These are phyloP conservation scores for Podaxis pistillaris DNA, from an alignment of 768 basidiomycete species.

Conservation along the genomic window DNA sequence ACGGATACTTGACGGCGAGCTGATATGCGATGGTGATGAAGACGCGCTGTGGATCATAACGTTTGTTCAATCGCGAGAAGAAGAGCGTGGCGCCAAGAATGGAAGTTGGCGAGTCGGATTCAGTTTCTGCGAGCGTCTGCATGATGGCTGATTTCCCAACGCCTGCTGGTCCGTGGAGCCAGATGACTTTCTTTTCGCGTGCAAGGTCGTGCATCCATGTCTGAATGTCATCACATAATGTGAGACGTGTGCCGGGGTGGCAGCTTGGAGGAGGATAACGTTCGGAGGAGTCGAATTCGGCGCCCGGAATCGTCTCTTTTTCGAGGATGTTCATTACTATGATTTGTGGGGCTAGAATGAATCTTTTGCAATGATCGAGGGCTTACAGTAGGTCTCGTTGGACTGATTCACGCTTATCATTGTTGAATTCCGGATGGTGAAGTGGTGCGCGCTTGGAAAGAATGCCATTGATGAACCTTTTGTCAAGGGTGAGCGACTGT, in stretches of 20 bases:
- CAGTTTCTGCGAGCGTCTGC: constrained; percentile 9
- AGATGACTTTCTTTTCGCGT: too few species aligned
- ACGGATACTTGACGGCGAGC: constrained; percentile 4
- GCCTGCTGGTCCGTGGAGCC: background rate
- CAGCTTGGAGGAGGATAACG: background rate
- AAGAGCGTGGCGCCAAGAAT: constrained; percentile 19
- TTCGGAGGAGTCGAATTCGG: constrained; percentile 2
- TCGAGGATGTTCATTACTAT: too few species aligned
- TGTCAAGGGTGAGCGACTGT: too few species aligned
- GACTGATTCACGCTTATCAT: too few species aligned
- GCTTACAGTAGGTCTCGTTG: too few species aligned
- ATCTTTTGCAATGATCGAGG: too few species aligned
- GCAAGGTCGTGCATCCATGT: background rate
- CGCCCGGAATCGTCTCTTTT: background rate
- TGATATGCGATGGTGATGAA: constrained; percentile 24
- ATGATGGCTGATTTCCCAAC: constrained; percentile 11
- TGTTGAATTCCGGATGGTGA: too few species aligned
- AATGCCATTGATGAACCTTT: too few species aligned
- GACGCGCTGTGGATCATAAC: constrained; percentile 7
- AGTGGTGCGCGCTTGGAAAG: too few species aligned
- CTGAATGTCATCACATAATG: background rate
- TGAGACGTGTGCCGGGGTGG: background rate
- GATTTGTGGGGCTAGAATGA: too few species aligned
- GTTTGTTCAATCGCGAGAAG: constrained; percentile 16
- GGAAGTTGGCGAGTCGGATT: background rate